Percentiles rank a stretch among this genome's conserved stretches.
Conservation (phyloP, 1,284 basidiomycete genomes). For the Pascua guehoae region DNA sequence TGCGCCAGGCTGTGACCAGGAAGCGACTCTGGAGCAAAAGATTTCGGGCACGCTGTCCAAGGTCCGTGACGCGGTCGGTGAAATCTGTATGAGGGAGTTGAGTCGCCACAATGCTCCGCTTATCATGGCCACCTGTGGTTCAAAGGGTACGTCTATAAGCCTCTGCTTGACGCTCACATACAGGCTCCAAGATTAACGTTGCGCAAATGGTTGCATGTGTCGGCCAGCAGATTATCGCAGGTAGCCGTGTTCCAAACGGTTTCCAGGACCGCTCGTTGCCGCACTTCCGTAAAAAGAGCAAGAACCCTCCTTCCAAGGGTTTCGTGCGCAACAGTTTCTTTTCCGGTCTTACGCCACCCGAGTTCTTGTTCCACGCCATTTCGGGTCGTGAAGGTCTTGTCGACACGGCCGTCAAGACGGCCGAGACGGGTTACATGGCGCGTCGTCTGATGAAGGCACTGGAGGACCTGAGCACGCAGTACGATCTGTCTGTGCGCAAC, state of each 20-base stretch:
- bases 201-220: slow-evolving; percentile 99
- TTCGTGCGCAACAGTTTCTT: slow-evolving; percentile 98
- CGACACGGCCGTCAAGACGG: slow-evolving; percentile 99
- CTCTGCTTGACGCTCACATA: slow-evolving; percentile 10
- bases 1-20: slow-evolving; percentile 93
- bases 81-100: slow-evolving; percentile 97
- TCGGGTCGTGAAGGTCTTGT: slow-evolving; percentile 98
- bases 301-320: slow-evolving; percentile 95
- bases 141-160: slow-evolving; percentile 67
- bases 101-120: slow-evolving; percentile 94
- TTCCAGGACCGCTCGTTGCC: slow-evolving; percentile 99
- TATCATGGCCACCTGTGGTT: slow-evolving; percentile 99
- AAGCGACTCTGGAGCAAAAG: slow-evolving; percentile 91
- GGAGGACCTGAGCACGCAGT: slow-evolving; percentile 94
- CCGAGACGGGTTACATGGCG: slow-evolving; percentile 99
- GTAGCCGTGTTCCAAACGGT: slow-evolving; percentile 96
- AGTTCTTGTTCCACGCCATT: slow-evolving; percentile 98
- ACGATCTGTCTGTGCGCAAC: slow-evolving; percentile 95
- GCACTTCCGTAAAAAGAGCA: slow-evolving; percentile 96
- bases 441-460: slow-evolving; percentile 97
- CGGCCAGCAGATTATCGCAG: slow-evolving; percentile 97
- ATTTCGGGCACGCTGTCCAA: slow-evolving; percentile 91
- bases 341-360: slow-evolving; percentile 87
- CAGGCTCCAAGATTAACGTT: slow-evolving; percentile 98
- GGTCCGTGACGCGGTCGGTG: slow-evolving; percentile 92